Conservation (phyloP, 305 asterid species). For the Lippia alba region DNA sequence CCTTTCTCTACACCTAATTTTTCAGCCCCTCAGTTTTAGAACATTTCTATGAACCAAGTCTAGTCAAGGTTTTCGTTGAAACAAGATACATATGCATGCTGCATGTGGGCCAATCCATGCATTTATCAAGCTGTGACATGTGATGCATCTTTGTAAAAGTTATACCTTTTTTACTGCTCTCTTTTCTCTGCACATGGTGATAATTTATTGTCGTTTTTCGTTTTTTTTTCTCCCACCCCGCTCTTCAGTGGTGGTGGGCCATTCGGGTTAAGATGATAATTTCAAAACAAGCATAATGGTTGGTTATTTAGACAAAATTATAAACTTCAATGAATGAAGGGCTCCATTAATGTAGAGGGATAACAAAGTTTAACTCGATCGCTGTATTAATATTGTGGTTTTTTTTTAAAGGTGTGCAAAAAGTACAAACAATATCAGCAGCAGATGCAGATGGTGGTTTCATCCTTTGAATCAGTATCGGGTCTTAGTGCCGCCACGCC, state of each 20-base stretch:
- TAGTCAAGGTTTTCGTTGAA: too few relatives aligned
- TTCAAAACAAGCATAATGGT: too few relatives aligned
- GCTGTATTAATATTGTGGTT: not conserved
- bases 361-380: too few relatives aligned
- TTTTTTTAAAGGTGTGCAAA: constrained; percentile 56
- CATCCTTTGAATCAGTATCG: constrained; percentile 78
- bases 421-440: constrained; percentile 78
- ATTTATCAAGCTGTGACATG: constrained; percentile 19
- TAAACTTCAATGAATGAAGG: too few relatives aligned
- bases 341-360: too few relatives aligned
- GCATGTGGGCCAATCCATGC: constrained; percentile 14
- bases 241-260: not conserved
- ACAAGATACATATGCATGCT: not conserved
- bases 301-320: not conserved
- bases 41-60: too few relatives aligned
- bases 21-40: too few relatives aligned
- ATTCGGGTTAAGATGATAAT: not conserved
- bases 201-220: constrained; percentile 20
- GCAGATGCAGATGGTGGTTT: constrained; percentile 39
- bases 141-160: constrained; percentile 23
- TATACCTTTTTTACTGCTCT: not conserved
- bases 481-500: constrained; percentile 85
- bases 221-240: not conserved
- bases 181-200: constrained; percentile 13
- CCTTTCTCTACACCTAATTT: too few relatives aligned